Base-by-base conservation (phyloP, 768 basidiomycete genomes). In the Collybia sp. region DNA sequence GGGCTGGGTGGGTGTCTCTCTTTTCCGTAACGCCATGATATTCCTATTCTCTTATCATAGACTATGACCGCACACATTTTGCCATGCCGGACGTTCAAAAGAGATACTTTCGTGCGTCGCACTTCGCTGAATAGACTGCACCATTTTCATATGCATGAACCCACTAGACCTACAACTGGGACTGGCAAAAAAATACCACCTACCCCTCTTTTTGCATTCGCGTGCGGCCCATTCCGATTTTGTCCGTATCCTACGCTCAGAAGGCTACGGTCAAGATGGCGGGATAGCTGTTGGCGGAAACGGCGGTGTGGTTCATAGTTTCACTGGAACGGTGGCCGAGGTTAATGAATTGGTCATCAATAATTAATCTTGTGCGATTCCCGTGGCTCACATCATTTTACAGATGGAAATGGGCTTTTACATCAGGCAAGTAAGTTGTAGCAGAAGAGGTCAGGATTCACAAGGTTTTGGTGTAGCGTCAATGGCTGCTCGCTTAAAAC, bases 401-500 rank as follows among this genome's bases (percentile, higher is more conserved):
- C 51, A 89, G 87, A 75, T 85, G 53, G 65, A 70, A 15, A 82
- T 89, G 78, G 88, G 88, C 1, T 82, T 91, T 58, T 76, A 82
- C 58, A 72, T 88, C 39, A 73, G 84, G 74, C 70, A 35, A 12
- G 59, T 53, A 30, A 43, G 18, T 18, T 31, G 25, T 12, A 10
- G 6, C 6, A 11, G 31, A 6, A 8, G 9, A 37, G 6, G 10
- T 6, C 15, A 35, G 13, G 12, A 20, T 31, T 42, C 20, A 47
- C 19, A 30, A 25, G 46, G 38, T 47, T 32, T 13, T 25, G 19
- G 34, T 31, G 46, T 51, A 80, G 83, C 42, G 61, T 88, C 45
- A 90, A 89, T 50, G 87, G 88, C 2, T 91, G 89, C 55, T 82
- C 81, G 1, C 62, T 93, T 46, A 91, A 90, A 63, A 87, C 83